These are phyloP conservation scores for Acer saccharum DNA, from an alignment of 345 rosid species.

Conservation along the genomic window DNA sequence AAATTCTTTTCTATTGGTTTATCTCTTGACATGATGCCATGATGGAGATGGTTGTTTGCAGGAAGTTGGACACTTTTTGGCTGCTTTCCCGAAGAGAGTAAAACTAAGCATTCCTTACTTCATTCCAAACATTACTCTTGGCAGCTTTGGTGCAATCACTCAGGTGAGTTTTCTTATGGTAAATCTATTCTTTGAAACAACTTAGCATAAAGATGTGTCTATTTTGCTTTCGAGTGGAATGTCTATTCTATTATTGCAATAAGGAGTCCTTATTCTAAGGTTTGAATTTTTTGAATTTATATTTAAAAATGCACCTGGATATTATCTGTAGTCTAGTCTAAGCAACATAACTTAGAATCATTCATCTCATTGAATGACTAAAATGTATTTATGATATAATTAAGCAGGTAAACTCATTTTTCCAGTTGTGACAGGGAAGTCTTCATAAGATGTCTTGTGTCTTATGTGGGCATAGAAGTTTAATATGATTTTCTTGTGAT, in stretches of 20 bases:
- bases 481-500: background rate
- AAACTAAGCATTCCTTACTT: conserved; percentile 91
- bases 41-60: conserved; percentile 37
- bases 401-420: background rate
- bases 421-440: background rate
- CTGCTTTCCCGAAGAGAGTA: conserved; percentile 91
- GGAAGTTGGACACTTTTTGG: conserved; percentile 91
- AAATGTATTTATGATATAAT: background rate
- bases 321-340: background rate
- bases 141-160: conserved; percentile 97
- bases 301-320: background rate
- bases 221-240: conserved; percentile 8
- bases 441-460: background rate
- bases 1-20: background rate
- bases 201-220: conserved; percentile 15
- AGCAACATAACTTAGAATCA: background rate
- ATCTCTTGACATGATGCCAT: conserved; percentile 19
- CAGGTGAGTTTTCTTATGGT: conserved; percentile 49
- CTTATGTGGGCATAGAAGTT: background rate
- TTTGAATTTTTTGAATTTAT: background rate
- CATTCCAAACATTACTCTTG: conserved; percentile 95
- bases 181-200: conserved; percentile 10
- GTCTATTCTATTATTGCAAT: background rate
- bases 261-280: background rate
- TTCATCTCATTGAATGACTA: background rate